A percentile compares a stretch with the other conserved stretches of the same genome.
phyloP scores from a whole-genome alignment of 164 flowering plant species.

The Macadamia integrifolia region DNA sequence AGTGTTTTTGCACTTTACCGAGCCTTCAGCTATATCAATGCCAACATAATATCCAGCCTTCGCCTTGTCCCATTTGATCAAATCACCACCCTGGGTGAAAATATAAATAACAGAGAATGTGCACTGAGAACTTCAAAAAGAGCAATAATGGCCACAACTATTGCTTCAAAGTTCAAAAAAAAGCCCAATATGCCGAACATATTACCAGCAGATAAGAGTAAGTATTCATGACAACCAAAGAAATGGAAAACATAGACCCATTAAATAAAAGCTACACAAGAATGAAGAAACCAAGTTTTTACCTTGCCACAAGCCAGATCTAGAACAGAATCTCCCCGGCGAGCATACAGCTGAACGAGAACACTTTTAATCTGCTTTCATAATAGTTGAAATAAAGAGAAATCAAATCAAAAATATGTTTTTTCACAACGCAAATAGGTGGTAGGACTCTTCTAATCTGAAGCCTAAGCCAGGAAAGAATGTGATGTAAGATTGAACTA shows the following conservation, averaged over 20 bases:
- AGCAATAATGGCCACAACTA: background rate
- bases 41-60: slow-evolving; percentile 77
- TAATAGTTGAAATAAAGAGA: background rate
- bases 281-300: background rate
- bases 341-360: slow-evolving; percentile 65
- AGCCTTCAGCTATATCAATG: slow-evolving; percentile 77
- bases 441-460: background rate
- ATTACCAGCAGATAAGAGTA: no score
- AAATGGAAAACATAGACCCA: background rate
- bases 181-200: no score
- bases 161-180: background rate
- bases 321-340: slow-evolving; percentile 61
- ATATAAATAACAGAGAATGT: background rate
- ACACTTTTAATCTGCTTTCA: slow-evolving; percentile 76
- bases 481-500: background rate
- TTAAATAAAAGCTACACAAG: background rate
- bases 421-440: background rate
- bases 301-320: slow-evolving; percentile 96
- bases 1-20: slow-evolving; percentile 41
- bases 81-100: slow-evolving; percentile 64
- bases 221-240: background rate
- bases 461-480: background rate
- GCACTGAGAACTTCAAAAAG: background rate
- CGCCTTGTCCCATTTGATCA: slow-evolving; percentile 86
- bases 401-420: slow-evolving; percentile 5